These are phyloP conservation scores for Cystobasidium onofrii DNA, from an alignment of 768 basidiomycete genomes.

Conservation along the genomic window DNA sequence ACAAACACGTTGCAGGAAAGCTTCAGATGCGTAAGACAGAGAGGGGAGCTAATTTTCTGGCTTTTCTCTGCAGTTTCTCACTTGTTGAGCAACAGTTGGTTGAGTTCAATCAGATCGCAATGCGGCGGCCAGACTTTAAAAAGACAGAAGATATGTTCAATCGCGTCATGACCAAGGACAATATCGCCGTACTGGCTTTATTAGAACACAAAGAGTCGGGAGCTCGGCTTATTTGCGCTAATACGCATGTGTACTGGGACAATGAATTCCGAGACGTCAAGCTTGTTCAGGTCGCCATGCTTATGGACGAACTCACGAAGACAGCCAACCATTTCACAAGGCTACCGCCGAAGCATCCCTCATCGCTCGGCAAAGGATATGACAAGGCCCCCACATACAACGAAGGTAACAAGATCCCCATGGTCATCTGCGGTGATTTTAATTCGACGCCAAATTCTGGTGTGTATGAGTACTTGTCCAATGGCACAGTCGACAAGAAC, in stretches of 20 bases:
- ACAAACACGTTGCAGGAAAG: no score
- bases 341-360: conserved; percentile 56
- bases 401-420: conserved; percentile 80
- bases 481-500: conserved; percentile 55
- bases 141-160: conserved; percentile 99
- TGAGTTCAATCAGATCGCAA: conserved; percentile 85
- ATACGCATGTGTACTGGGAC: conserved; percentile 90
- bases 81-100: conserved; percentile 87
- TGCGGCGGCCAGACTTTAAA: conserved; percentile 87
- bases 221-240: conserved; percentile 76
- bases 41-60: no score
- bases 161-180: conserved; percentile 86
- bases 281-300: conserved; percentile 84
- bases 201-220: conserved; percentile 82
- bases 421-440: conserved; percentile 88
- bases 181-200: conserved; percentile 77
- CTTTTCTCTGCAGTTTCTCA: conserved; percentile 57
- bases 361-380: conserved; percentile 41
- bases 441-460: conserved; percentile 81
- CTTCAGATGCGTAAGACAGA: no score
- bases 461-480: conserved; percentile 80
- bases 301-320: conserved; percentile 89
- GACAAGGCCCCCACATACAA: conserved; percentile 58
- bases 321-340: conserved; percentile 72
- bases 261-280: conserved; percentile 89